A percentile compares a stretch with the other conserved stretches of the same genome.
phyloP scores from a whole-genome alignment of 23 red algal genomes.

The Gracilaria gracilis region DNA sequence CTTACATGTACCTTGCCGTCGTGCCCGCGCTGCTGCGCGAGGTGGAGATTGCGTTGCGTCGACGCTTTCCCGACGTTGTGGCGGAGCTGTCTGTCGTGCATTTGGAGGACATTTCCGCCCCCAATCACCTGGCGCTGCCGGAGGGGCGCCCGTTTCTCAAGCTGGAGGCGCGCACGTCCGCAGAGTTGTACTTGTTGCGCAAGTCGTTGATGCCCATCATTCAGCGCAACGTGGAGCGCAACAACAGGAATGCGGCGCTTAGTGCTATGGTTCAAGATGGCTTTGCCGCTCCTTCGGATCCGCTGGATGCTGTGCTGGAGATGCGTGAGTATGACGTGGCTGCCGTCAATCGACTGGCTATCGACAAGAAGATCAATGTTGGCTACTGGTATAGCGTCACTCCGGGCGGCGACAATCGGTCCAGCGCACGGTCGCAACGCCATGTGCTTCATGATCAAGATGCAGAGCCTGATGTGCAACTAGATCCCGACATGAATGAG shows the following conservation, averaged over 20 bases:
- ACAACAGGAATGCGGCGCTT: slow-evolving; percentile 13
- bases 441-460: neutral
- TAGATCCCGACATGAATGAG: slow-evolving; percentile 62
- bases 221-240: slow-evolving; percentile 34
- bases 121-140: slow-evolving; percentile 85
- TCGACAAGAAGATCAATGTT: slow-evolving; percentile 87
- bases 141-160: slow-evolving; percentile 67
- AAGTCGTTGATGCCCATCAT: slow-evolving; percentile 38
- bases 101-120: slow-evolving; percentile 76
- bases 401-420: slow-evolving; percentile 37
- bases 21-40: slow-evolving; percentile 60
- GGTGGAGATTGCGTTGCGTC: slow-evolving; percentile 79
- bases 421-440: neutral
- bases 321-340: slow-evolving; percentile 96
- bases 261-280: neutral
- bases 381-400: slow-evolving; percentile 95
- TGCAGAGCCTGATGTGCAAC: slow-evolving; percentile 7
- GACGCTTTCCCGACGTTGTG: slow-evolving; percentile 55
- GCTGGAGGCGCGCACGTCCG: slow-evolving; percentile 78
- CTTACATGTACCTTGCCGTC: slow-evolving; percentile 95
- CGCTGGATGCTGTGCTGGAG: slow-evolving; percentile 78
- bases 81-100: slow-evolving; percentile 38
- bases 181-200: slow-evolving; percentile 64
- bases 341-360: slow-evolving; percentile 84
- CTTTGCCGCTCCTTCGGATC: slow-evolving; percentile 33